phyloP scores from a whole-genome alignment of 129 eudicot species.

The Tagetes erecta region DNA sequence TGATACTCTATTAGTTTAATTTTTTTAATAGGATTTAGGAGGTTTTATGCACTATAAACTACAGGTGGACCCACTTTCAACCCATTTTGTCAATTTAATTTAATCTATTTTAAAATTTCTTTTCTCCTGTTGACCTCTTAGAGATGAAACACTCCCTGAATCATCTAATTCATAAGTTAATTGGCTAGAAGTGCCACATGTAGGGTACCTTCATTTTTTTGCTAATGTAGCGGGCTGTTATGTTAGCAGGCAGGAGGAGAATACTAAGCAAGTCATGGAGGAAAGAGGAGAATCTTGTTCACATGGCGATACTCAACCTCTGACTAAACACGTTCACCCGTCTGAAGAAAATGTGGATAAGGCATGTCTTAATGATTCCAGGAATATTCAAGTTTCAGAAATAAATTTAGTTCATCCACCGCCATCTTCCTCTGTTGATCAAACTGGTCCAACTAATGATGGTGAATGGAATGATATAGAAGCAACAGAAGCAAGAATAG shows the following conservation, averaged over 20 bases:
- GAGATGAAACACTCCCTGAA: background rate
- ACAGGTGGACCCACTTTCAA: background rate
- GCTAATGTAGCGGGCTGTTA: slow-evolving; percentile 16
- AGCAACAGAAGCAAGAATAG: slow-evolving; percentile 80
- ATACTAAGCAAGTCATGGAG: slow-evolving; percentile 69
- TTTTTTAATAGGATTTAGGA: background rate
- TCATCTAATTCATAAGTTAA: background rate
- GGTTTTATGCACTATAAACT: background rate
- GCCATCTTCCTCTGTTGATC: slow-evolving; percentile 40
- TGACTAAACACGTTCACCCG: slow-evolving; percentile 85
- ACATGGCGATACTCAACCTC: slow-evolving; percentile 47
- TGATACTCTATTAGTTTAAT: background rate
- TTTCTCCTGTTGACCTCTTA: background rate
- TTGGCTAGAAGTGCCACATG: background rate
- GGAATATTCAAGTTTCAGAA: slow-evolving; percentile 48
- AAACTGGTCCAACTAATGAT: slow-evolving; percentile 50
- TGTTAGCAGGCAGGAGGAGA: slow-evolving; percentile 70
- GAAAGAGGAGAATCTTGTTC: slow-evolving; percentile 81
- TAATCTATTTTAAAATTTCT: background rate
- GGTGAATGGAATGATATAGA: slow-evolving; percentile 95
- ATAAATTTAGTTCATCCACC: slow-evolving; percentile 52
- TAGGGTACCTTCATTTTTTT: background rate
- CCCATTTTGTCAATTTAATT: background rate
- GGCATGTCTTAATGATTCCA: slow-evolving; percentile 74
- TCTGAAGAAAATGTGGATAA: slow-evolving; percentile 90